phyloP scores from a whole-genome alignment of 1,284 basidiomycete species.

The Ustilago crameri region DNA sequence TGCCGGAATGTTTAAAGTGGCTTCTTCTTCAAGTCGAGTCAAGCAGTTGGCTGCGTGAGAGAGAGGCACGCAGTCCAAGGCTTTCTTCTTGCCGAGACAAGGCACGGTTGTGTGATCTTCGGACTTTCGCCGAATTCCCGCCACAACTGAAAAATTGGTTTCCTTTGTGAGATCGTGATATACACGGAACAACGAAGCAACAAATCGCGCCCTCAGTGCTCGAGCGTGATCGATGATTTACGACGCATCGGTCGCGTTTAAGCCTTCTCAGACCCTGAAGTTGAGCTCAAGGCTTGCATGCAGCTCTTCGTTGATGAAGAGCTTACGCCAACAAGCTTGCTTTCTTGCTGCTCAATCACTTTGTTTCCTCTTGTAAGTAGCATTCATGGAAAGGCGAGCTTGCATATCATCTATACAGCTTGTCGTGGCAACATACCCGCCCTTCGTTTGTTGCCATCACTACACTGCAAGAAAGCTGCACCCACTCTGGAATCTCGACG shows the following conservation, averaged over 20 bases:
- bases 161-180: slow-evolving; percentile 16
- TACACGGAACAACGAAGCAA: neutral
- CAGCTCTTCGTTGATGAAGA: neutral
- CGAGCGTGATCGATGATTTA: slow-evolving; percentile 4
- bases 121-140: slow-evolving; percentile 43
- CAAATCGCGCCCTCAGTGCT: neutral
- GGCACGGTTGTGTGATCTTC: slow-evolving; percentile 12
- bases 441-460: too few species aligned
- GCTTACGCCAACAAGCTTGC: too few species aligned
- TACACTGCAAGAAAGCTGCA: too few species aligned
- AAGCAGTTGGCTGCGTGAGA: neutral
- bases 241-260: neutral
- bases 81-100: neutral
- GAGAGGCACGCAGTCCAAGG: neutral
- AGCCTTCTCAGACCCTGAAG: neutral
- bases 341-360: too few species aligned
- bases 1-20: slow-evolving; percentile 7
- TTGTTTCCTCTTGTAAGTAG: too few species aligned
- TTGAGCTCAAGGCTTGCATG: slow-evolving; percentile 1
- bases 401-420: too few species aligned
- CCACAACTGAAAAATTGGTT: neutral
- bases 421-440: too few species aligned
- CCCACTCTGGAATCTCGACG: too few species aligned
- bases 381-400: too few species aligned
- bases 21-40: slow-evolving; percentile 21